Evolutionary conservation across 78 protist genomes (phyloP).

Genomic region (Dictyostelium purpureum): DNA sequence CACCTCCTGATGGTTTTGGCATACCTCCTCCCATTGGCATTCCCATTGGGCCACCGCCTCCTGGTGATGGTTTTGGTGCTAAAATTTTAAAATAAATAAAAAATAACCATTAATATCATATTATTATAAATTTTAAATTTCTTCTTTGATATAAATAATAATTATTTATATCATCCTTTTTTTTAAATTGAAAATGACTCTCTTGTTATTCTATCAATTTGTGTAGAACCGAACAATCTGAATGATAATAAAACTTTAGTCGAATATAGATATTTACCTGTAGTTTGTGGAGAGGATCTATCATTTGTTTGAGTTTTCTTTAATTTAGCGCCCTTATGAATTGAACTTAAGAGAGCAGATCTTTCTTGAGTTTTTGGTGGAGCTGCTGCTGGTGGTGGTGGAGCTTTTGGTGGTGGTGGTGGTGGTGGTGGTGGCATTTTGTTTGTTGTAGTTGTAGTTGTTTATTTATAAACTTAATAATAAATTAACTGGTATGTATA

Average conservation of each 20-base stretch:
- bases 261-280: constrained; percentile 9
- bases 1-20: constrained; percentile 43
- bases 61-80: constrained; percentile 40
- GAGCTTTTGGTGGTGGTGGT: constrained; percentile 77
- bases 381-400: constrained; percentile 73
- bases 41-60: constrained; percentile 60
- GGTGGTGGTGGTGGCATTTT: constrained; percentile 67
- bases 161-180: not conserved
- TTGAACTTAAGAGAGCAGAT: constrained; percentile 57
- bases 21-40: constrained; percentile 49
- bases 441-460: not conserved
- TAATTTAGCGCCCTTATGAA: constrained; percentile 71
- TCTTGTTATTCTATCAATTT: not conserved
- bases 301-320: constrained; percentile 58
- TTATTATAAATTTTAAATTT: not conserved
- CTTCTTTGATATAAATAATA: not conserved
- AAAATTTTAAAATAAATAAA: not conserved
- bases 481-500: not conserved
- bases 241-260: no score
- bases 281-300: constrained; percentile 14
- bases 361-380: constrained; percentile 60
- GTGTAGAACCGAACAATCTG: no score
- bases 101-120: not conserved
- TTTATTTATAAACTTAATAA: not conserved
- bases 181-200: no score